Evolutionary conservation across 2,329 filamentous ascomycete genomes (phyloP).

Genomic region (Amylocarpus encephaloides): DNA sequence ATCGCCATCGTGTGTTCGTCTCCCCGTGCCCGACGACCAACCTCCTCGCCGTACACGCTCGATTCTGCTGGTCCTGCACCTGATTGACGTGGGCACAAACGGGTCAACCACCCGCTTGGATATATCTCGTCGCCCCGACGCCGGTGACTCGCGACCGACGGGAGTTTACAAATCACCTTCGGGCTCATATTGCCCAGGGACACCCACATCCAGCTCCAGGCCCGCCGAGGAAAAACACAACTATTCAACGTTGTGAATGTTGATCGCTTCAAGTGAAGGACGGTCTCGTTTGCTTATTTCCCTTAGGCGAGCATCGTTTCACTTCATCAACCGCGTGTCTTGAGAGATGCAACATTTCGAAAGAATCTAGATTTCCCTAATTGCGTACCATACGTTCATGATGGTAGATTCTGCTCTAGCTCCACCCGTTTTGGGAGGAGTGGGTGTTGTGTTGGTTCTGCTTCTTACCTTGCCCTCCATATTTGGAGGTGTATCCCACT

Average conservation of each 20-base stretch:
- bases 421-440: constrained; percentile 21
- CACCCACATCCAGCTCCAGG: no score
- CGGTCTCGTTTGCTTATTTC: not conserved
- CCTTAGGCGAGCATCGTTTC: no score
- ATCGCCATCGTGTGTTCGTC: not conserved
- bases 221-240: no score
- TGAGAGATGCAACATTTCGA: not conserved
- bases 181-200: no score
- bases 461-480: constrained; percentile 36
- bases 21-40: not conserved
- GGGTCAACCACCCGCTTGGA: not conserved
- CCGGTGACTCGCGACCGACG: not conserved
- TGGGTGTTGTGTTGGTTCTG: constrained; percentile 32
- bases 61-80: not conserved
- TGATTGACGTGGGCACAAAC: not conserved
- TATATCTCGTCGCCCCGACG: not conserved
- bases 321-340: not conserved
- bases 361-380: not conserved
- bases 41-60: not conserved
- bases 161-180: no score
- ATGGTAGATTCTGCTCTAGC: constrained; percentile 51
- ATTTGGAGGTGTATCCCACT: constrained; percentile 32
- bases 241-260: not conserved
- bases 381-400: constrained; percentile 34
- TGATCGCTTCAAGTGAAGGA: not conserved